phyloP scores from a whole-genome alignment of 108 stramenopile species.

The Nitzschia palea region DNA sequence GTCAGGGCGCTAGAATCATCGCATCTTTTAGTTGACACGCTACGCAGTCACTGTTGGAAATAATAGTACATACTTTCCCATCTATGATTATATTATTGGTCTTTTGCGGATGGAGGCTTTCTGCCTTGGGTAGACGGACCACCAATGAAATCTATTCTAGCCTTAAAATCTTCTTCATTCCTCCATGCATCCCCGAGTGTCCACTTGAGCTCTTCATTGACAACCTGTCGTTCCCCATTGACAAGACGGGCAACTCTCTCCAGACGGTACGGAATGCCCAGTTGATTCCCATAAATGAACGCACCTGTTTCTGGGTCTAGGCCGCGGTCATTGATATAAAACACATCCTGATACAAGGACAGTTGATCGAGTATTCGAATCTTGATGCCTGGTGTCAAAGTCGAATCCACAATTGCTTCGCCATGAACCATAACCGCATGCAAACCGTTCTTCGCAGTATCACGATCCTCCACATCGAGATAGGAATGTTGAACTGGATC shows the following conservation, averaged over 20 bases:
- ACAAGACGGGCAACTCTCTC: constrained; percentile 51
- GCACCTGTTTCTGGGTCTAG: constrained; percentile 60
- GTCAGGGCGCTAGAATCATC: too few species aligned
- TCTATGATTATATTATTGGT: background rate
- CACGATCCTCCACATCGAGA: background rate
- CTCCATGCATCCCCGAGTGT: constrained; percentile 67
- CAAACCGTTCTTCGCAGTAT: constrained; percentile 8
- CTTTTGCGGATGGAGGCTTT: background rate
- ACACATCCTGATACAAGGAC: constrained; percentile 66
- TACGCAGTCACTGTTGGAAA: too few species aligned
- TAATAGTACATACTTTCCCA: too few species aligned
- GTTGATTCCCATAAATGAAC: constrained; percentile 81
- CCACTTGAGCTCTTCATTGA: constrained; percentile 56
- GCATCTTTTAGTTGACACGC: too few species aligned
- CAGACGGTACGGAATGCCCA: constrained; percentile 77
- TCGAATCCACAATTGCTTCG: constrained; percentile 69
- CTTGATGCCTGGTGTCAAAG: constrained; percentile 71
- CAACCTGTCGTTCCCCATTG: constrained; percentile 27
- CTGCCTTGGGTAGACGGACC: constrained; percentile 34
- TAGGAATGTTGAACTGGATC: constrained; percentile 72
- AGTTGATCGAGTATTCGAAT: constrained; percentile 80
- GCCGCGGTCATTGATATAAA: constrained; percentile 88
- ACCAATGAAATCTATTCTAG: constrained; percentile 53
- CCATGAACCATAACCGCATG: constrained; percentile 87
- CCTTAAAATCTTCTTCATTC: constrained; percentile 41